Evolutionary conservation across 2,329 filamentous ascomycete genomes (phyloP).

Genomic region (Aspergillus arachidicola): DNA sequence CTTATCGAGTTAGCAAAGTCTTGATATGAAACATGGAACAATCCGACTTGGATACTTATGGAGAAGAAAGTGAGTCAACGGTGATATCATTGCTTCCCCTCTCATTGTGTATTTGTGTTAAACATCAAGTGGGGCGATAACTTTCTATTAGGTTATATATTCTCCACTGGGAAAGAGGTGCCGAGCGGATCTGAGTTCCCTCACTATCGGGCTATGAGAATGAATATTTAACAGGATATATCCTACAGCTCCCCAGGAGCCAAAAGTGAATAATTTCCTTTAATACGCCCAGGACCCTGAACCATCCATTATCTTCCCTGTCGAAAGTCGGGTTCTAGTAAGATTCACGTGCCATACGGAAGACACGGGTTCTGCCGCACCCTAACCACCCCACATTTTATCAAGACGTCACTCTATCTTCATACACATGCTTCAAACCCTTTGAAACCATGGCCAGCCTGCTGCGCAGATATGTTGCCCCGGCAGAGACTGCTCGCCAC

Average conservation of each 20-base stretch:
- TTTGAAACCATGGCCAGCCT: neutral
- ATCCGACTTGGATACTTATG: too few species aligned
- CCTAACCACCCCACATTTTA: neutral
- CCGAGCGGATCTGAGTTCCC: neutral
- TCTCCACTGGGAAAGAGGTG: neutral
- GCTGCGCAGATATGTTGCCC: conserved; percentile 18
- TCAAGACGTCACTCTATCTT: neutral
- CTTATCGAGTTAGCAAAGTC: too few species aligned
- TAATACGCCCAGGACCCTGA: neutral
- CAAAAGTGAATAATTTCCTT: neutral
- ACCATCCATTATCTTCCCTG: neutral
- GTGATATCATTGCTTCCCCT: too few species aligned
- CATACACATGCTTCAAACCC: neutral
- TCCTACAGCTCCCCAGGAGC: neutral
- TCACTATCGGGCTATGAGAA: neutral
- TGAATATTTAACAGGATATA: neutral
- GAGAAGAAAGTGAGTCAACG: too few species aligned
- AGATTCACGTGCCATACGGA: neutral
- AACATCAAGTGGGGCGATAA: too few species aligned
- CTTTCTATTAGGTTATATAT: neutral
- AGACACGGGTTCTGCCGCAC: neutral
- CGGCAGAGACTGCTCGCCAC: conserved; percentile 27
- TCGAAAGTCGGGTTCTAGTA: neutral
- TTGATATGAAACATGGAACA: too few species aligned
- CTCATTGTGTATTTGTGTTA: too few species aligned